Base-by-base conservation (phyloP, 257 asterid genomes). In the Solanum sejunctum region DNA sequence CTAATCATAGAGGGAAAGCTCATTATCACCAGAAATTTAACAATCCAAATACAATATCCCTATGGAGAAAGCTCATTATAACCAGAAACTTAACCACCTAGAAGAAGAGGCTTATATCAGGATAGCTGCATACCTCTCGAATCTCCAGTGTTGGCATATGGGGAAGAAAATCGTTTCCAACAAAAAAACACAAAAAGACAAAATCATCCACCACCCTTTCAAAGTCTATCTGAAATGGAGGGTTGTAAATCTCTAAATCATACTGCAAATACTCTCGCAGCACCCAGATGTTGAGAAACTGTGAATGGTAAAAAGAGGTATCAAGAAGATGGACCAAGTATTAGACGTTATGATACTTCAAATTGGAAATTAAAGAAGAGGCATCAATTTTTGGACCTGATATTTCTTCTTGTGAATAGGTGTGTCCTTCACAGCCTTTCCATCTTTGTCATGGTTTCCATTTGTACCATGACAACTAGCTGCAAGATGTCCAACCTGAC, bases 131-230 rank as follows among this genome's bases (percentile, higher is more conserved):
- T 92, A 95, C 98, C 99, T 97, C 99, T 91, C 99, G 94, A 85
- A 96, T 96, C 87, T 97, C 98, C 67, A 97, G 86, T 12, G 98
- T 96, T 82, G 98, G 99, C 98, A 97, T 95, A 86, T 97, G 99
- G 73, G 99, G 99, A 88, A 97, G 98, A 89, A 97, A 97, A 90
- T 97, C 99, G 55, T 97, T 97, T 89, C 99, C 99, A 82, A 95
- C 98, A 90, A 97, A 97, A 86, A 97, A 94, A 83, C 98, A 97
- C 84, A 94, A 85, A 80, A 97, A 95, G 84, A 97, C 98, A 85
- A 97, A 97, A 87, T 97, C 99, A 88, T 97, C 99, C 92, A 97
- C 94, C 89, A 95, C 91, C 90, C 97, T 93, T 80, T 97, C 99
- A 88, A 97, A 92, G 85, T 97, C 94, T 83, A 94, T 90, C 84